These are phyloP conservation scores for Botrytis medusae DNA, from an alignment of 2,329 filamentous ascomycete species.

Conservation along the genomic window DNA sequence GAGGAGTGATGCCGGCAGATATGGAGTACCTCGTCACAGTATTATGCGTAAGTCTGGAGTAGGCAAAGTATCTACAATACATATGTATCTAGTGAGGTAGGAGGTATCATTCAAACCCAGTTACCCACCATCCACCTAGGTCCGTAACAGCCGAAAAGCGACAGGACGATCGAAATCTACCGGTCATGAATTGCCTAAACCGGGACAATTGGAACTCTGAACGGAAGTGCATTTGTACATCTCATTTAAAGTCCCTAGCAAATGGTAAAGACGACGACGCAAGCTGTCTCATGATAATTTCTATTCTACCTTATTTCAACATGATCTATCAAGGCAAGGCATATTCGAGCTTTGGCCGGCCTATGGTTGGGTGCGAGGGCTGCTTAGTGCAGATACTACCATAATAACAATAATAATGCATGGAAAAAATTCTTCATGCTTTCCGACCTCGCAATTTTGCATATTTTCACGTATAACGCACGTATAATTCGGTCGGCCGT, in stretches of 20 bases:
- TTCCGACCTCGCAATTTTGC: constrained; percentile 4
- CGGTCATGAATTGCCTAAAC: constrained; percentile 8
- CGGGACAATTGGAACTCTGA: not conserved
- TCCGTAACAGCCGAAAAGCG: constrained; percentile 16
- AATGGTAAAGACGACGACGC: not conserved
- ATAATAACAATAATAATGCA: constrained; percentile 8
- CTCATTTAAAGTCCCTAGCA: not conserved
- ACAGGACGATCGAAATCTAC: constrained; percentile 13
- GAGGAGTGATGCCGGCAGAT: constrained; percentile 4
- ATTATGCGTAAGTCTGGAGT: constrained; percentile 7
- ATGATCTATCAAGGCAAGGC: too few species aligned
- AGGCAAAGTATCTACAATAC: constrained; percentile 11
- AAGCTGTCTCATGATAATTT: not conserved
- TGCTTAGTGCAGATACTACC: not conserved
- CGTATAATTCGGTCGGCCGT: not conserved
- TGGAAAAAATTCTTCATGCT: not conserved
- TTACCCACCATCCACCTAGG: not conserved
- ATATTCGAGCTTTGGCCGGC: not conserved
- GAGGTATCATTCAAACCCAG: not conserved
- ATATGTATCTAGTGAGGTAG: constrained; percentile 4
- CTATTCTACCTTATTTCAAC: not conserved
- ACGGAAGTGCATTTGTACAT: not conserved
- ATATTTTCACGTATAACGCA: not conserved
- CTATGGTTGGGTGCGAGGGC: not conserved
- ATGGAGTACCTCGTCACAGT: constrained; percentile 8